Base-by-base conservation (phyloP, 192 early-diverging fungal species). In the Backusella sp. region DNA sequence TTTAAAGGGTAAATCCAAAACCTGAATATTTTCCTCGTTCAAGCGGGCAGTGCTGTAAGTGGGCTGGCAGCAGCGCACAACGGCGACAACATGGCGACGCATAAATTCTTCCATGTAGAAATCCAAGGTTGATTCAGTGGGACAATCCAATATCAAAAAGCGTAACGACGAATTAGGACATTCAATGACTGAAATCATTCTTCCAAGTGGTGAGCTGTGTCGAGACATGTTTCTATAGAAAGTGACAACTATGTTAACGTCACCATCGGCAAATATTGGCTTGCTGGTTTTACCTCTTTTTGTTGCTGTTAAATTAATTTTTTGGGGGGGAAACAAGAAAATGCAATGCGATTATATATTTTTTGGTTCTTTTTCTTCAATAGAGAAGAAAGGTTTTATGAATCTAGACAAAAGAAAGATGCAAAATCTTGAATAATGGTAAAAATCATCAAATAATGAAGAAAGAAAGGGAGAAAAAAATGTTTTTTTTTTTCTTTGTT, bases 131-230 rank as follows among this genome's bases (percentile, higher is more conserved):
- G 87, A 86, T 74, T 91, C 88, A 12, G 94, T 94, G 6, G 96
- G 96, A 70, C 95, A 96, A 80, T 96, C 95, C 76, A 97, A 90
- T 77, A 97, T 95, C 62, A 97, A 84, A 78, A 97, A 97, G 14
- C 92, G 87, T 65, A 95, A 81, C 53, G 83, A 85, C n/a, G 79
- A 82, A 79, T 80, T 77, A 15, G 83, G 86, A 21, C 83, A 83
- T 53, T 91, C 88, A 62, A 93, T 87, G 35, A 88, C 65, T 6
- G 89, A 90, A 70, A 93, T 81, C 70, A 89, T 88, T 62, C 90
- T 84, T 41, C 90, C 80, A 44, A 93, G 70, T n/a, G 84, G 82
- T 1, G 82, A 77, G 21, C 71, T 46, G 39, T 71, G 65, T 71
- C 70, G 35, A 71, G 70, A 71, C 70, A 71, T 44, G 15, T 28